A percentile compares a stretch with the other conserved stretches of the same genome.
phyloP scores from a whole-genome alignment of 495 filamentous ascomycete genomes.

The Penicillium diatomitis region DNA sequence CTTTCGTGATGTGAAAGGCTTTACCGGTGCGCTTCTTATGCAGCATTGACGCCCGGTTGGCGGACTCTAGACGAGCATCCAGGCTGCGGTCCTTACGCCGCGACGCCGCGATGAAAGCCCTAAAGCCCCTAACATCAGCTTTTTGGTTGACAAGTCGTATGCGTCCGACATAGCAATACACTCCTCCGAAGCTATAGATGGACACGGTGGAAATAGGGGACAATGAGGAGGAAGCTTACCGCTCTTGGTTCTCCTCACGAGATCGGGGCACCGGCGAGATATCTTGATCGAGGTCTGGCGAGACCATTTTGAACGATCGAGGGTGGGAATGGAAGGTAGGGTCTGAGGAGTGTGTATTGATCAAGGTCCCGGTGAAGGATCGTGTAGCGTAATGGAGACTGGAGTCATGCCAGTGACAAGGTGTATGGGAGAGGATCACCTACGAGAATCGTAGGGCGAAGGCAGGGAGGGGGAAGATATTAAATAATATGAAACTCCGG shows the following conservation, averaged over 20 bases:
- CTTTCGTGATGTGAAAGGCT: constrained; percentile 70
- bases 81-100: constrained; percentile 78
- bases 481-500: constrained; percentile 1
- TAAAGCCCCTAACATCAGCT: no score
- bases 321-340: neutral
- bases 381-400: no score
- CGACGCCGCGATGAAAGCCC: constrained; percentile 94
- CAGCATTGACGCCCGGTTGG: constrained; percentile 76
- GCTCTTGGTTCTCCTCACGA: constrained; percentile 83
- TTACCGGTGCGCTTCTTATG: constrained; percentile 86
- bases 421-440: neutral
- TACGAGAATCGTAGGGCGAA: neutral
- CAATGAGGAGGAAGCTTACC: constrained; percentile 38
- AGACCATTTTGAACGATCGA: constrained; percentile 12
- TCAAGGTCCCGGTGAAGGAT: no score
- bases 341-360: no score
- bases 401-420: no score
- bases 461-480: constrained; percentile 1
- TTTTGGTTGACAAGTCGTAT: no score
- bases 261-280: constrained; percentile 31
- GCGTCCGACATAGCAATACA: no score
- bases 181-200: no score
- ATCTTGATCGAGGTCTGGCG: constrained; percentile 27
- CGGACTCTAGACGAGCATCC: constrained; percentile 85
- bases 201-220: no score